These are phyloP conservation scores for Arachis hypogaea DNA, from an alignment of 306 rosid species.

Conservation along the genomic window DNA sequence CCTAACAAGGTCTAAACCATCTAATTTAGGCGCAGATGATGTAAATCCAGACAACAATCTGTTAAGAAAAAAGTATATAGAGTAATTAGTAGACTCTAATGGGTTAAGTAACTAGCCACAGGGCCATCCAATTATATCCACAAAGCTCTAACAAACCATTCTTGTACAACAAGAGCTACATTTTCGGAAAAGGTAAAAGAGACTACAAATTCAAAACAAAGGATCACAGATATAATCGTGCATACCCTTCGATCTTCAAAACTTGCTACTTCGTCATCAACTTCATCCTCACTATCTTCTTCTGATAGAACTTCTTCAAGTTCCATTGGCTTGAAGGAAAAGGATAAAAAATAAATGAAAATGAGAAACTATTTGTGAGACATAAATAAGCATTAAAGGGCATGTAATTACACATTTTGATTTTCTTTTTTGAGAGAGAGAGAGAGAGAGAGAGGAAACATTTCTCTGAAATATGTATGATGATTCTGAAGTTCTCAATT, in stretches of 20 bases:
- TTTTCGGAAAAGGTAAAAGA: too few species aligned
- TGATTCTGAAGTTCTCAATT: too few species aligned
- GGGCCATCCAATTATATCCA: constrained; percentile 3
- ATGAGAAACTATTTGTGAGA: constrained; percentile 13
- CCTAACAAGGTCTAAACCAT: constrained; percentile 19
- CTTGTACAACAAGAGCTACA: background rate
- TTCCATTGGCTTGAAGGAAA: constrained; percentile 73
- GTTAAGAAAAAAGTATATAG: background rate
- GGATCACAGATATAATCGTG: constrained; percentile 1
- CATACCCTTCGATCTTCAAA: constrained; percentile 77
- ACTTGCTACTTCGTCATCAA: constrained; percentile 71
- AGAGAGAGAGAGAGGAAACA: too few species aligned
- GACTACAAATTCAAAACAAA: background rate
- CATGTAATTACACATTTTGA: background rate
- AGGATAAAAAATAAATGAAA: background rate
- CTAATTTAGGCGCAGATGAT: background rate
- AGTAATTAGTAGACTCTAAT: background rate
- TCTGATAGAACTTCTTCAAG: constrained; percentile 67
- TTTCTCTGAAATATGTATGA: too few species aligned
- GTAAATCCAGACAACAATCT: background rate
- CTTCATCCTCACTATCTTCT: constrained; percentile 88
- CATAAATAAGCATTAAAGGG: constrained; percentile 2
- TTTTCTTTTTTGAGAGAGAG: too few species aligned
- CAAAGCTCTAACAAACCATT: constrained; percentile 19
- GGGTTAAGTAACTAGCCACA: constrained; percentile 4